These are phyloP conservation scores for Gaeumannomyces sp. DNA, from an alignment of 2,329 filamentous ascomycete species.

Conservation along the genomic window DNA sequence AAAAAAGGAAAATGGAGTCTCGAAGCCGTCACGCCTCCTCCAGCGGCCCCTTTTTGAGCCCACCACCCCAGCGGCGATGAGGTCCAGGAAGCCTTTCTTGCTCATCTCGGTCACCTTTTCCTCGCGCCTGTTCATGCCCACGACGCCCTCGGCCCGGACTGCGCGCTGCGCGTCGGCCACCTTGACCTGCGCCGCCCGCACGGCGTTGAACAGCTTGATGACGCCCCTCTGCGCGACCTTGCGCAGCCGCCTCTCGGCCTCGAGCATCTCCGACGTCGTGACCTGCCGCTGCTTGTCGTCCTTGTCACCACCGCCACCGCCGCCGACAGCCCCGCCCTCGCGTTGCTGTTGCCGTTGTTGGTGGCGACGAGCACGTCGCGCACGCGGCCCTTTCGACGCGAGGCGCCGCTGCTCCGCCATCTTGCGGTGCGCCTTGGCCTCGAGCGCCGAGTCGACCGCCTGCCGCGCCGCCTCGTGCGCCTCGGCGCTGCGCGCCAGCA, in stretches of 20 bases:
- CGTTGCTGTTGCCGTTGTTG: conserved; percentile 14
- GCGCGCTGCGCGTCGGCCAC: conserved; percentile 70
- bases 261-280: conserved; percentile 51
- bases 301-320: conserved; percentile 38
- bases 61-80: conserved; percentile 67
- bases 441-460: conserved; percentile 69
- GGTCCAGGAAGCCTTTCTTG: conserved; percentile 89
- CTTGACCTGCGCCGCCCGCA: conserved; percentile 85
- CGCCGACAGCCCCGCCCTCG: too few relatives aligned
- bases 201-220: conserved; percentile 92
- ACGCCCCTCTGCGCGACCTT: conserved; percentile 92
- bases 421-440: conserved; percentile 72
- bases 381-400: conserved; percentile 82
- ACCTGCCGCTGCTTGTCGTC: conserved; percentile 25
- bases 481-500: conserved; percentile 75
- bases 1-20: too few relatives aligned
- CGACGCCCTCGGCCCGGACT: conserved; percentile 63
- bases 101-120: conserved; percentile 93
- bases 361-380: conserved; percentile 70
- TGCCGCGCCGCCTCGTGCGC: conserved; percentile 68
- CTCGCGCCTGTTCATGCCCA: conserved; percentile 74
- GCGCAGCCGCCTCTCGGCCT: conserved; percentile 71
- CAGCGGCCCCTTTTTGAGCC: conserved; percentile 50
- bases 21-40: conserved; percentile 42
- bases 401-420: conserved; percentile 74